Evolutionary conservation across 2,329 filamentous ascomycete species (phyloP).

Genomic region (Talaromyces pinophilus): DNA sequence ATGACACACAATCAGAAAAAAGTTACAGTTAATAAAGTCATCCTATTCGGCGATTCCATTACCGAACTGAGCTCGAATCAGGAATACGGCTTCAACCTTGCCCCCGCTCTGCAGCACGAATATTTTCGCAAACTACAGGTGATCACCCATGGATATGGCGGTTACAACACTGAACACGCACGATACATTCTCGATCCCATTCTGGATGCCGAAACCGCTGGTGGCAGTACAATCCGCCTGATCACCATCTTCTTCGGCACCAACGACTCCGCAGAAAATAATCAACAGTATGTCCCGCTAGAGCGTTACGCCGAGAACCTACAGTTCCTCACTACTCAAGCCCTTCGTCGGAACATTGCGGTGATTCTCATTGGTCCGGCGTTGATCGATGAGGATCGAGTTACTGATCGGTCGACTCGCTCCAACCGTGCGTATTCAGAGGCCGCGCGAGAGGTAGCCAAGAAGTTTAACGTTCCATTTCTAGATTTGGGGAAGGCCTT

Average conservation of each 20-base stretch:
- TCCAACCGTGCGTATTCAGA: no score
- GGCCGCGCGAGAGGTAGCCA: no score
- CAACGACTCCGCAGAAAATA: conserved; percentile 1
- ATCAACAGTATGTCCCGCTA: background rate
- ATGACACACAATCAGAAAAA: no score
- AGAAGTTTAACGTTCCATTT: no score
- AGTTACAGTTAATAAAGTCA: background rate
- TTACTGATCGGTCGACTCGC: no score
- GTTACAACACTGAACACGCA: conserved; percentile 5
- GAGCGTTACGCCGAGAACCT: conserved; percentile 1
- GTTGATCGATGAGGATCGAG: no score
- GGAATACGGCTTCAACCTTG: background rate
- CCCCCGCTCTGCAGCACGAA: conserved; percentile 12
- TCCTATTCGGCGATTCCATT: background rate
- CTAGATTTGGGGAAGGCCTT: no score
- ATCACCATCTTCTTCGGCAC: conserved; percentile 8
- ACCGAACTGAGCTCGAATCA: conserved; percentile 2
- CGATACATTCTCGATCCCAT: conserved; percentile 7
- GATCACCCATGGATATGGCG: background rate
- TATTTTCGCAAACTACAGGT: conserved; percentile 10
- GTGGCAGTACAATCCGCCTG: background rate
- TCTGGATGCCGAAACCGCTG: background rate
- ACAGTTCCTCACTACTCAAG: no score
- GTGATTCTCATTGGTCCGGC: no score
- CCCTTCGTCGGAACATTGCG: no score